Evolutionary conservation across 106 monocot genomes (phyloP).

Genomic region (Narthecium ossifragum): DNA sequence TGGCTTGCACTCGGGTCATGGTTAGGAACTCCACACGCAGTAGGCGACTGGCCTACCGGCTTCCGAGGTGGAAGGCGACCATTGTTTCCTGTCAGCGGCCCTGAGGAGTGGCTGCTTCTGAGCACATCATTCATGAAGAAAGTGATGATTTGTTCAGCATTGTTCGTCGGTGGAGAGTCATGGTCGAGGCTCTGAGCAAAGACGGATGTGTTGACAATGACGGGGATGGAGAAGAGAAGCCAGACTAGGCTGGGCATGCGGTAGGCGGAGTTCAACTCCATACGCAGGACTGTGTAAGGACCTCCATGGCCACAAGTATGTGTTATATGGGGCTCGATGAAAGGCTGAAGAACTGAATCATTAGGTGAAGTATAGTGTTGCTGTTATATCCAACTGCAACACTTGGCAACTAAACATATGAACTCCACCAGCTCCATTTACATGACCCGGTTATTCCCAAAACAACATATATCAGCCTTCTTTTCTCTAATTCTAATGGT

Average conservation of each 20-base stretch:
- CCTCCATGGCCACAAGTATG: not conserved
- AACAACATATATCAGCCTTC: no score
- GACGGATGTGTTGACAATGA: not conserved
- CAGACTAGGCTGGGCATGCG: not conserved
- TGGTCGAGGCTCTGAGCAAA: not conserved
- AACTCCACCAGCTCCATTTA: not conserved
- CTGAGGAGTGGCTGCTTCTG: not conserved
- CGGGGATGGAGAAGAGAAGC: conserved; percentile 4
- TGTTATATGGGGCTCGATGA: not conserved
- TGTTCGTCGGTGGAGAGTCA: not conserved
- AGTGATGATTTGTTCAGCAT: conserved; percentile 17
- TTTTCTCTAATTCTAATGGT: no score
- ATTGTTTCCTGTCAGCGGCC: not conserved
- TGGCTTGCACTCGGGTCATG: not conserved
- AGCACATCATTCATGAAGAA: conserved; percentile 34
- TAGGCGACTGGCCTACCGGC: not conserved
- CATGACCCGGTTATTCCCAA: no score
- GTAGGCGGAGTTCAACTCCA: not conserved
- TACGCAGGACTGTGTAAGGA: no score
- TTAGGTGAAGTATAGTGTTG: not conserved
- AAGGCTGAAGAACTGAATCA: not conserved
- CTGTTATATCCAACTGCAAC: not conserved
- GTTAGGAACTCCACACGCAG: not conserved
- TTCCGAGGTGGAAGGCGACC: not conserved
- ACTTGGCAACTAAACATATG: not conserved